Evolutionary conservation across 176 grass and related monocot genomes (phyloP).

Genomic region (Eleusine indica): DNA sequence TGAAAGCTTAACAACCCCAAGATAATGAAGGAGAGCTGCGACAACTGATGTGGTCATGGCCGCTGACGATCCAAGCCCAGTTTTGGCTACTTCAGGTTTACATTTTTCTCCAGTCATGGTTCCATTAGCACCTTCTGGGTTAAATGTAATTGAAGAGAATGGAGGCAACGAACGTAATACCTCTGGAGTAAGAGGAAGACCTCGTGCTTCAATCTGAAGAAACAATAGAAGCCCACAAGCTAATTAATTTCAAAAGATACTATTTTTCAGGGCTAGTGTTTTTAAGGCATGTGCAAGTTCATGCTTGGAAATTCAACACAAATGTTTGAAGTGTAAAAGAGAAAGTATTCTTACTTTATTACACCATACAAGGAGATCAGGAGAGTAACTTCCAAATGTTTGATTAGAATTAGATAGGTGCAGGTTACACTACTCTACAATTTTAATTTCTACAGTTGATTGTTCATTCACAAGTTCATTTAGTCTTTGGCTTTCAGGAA

Average conservation of each 20-base stretch:
- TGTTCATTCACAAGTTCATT: neutral
- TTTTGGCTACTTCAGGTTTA: constrained; percentile 99
- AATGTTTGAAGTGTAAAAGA: constrained; percentile 13
- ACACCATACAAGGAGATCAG: neutral
- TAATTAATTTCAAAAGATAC: constrained; percentile 6
- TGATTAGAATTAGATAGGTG: neutral
- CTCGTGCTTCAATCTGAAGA: constrained; percentile 76
- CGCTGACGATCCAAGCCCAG: constrained; percentile 94
- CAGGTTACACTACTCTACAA: neutral
- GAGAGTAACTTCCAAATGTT: neutral
- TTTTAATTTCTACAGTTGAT: neutral
- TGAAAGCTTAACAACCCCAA: constrained; percentile 75
- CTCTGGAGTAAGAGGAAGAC: constrained; percentile 76
- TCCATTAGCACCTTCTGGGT: constrained; percentile 65
- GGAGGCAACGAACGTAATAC: constrained; percentile 75
- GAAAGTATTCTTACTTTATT: constrained; percentile 13
- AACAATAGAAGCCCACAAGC: constrained; percentile 25
- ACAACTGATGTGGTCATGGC: constrained; percentile 97
- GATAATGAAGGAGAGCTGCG: constrained; percentile 81
- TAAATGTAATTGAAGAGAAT: constrained; percentile 92
- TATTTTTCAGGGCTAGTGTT: neutral
- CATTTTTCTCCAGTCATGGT: constrained; percentile 55
- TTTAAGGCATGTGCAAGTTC: constrained; percentile 12
- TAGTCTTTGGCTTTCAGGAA: constrained; percentile 17
- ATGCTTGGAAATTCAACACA: constrained; percentile 1